These are phyloP conservation scores for Ogataea thermomethanolica DNA, from an alignment of 805 yeast genomes.

Conservation along the genomic window DNA sequence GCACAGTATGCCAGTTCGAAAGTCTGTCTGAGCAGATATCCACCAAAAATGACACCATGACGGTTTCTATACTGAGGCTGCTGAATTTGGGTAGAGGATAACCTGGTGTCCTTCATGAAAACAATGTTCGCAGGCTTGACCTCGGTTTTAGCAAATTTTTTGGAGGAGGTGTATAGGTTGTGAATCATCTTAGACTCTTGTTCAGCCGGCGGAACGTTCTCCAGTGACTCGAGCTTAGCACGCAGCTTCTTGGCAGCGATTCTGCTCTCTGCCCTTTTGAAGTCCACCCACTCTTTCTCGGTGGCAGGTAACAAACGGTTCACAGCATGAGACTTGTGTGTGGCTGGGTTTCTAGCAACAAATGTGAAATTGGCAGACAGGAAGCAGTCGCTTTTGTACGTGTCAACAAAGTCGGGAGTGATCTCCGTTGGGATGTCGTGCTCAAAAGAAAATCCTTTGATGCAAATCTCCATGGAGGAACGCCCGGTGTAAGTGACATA, in stretches of 20 bases:
- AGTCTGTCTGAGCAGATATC: slow-evolving; percentile 86
- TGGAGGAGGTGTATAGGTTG: slow-evolving; percentile 62
- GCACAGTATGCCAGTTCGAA: slow-evolving; percentile 93
- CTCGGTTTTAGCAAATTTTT: slow-evolving; percentile 33
- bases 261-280: slow-evolving; percentile 83
- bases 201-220: slow-evolving; percentile 69
- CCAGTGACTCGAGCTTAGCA: slow-evolving; percentile 60
- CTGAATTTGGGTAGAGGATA: slow-evolving; percentile 80
- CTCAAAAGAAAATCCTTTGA: slow-evolving; percentile 78
- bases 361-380: slow-evolving; percentile 90
- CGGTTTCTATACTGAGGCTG: slow-evolving; percentile 96
- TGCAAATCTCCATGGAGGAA: slow-evolving; percentile 92
- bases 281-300: slow-evolving; percentile 77
- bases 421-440: slow-evolving; percentile 47
- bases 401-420: slow-evolving; percentile 54
- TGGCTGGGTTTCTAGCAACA: slow-evolving; percentile 90
- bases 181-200: slow-evolving; percentile 75
- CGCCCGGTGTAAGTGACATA: slow-evolving; percentile 92
- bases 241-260: slow-evolving; percentile 80
- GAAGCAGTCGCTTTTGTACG: slow-evolving; percentile 57
- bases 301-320: slow-evolving; percentile 74
- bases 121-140: slow-evolving; percentile 48
- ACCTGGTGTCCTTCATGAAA: slow-evolving; percentile 68
- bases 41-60: slow-evolving; percentile 95
- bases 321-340: slow-evolving; percentile 86